These are phyloP conservation scores for Lodderomyces pseudojiufengensis DNA, from an alignment of 1,139 yeast genomes.

Conservation along the genomic window DNA sequence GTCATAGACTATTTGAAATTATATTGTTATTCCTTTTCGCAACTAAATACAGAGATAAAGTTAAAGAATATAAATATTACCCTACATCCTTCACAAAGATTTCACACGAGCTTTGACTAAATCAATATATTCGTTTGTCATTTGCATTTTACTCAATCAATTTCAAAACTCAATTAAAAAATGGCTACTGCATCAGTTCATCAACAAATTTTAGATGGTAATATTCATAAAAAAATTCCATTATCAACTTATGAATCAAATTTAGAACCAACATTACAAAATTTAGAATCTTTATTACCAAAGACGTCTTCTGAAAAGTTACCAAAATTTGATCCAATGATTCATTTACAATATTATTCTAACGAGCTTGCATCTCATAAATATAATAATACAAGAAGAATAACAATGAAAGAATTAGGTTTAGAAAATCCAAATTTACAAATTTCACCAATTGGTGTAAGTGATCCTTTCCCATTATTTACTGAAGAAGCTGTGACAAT, in stretches of 20 bases:
- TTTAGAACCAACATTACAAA: conserved; percentile 3
- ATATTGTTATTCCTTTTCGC: not conserved
- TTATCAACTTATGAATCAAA: conserved; percentile 6
- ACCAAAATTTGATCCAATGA: conserved; percentile 37
- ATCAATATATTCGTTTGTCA: too few relatives aligned
- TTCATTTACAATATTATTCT: conserved; percentile 35
- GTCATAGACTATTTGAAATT: not conserved
- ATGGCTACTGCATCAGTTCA: conserved; percentile 7
- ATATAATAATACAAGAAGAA: conserved; percentile 28
- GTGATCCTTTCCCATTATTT: conserved; percentile 56
- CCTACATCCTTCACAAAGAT: too few relatives aligned
- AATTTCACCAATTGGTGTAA: conserved; percentile 49
- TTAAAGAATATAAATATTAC: not conserved
- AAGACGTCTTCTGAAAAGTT: not conserved
- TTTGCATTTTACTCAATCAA: conserved; percentile 1
- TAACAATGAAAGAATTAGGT: conserved; percentile 49
- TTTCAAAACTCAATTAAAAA: not conserved
- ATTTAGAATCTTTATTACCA: conserved; percentile 1
- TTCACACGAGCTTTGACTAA: too few relatives aligned
- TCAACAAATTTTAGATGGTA: conserved; percentile 9
- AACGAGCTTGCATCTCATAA: conserved; percentile 27
- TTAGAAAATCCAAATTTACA: conserved; percentile 28
- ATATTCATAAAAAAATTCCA: conserved; percentile 9
- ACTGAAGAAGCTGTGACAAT: conserved; percentile 54
- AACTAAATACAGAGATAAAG: too few relatives aligned